These are phyloP conservation scores for Dactylellina sp. DNA, from an alignment of 2,329 filamentous ascomycete genomes.

Conservation along the genomic window DNA sequence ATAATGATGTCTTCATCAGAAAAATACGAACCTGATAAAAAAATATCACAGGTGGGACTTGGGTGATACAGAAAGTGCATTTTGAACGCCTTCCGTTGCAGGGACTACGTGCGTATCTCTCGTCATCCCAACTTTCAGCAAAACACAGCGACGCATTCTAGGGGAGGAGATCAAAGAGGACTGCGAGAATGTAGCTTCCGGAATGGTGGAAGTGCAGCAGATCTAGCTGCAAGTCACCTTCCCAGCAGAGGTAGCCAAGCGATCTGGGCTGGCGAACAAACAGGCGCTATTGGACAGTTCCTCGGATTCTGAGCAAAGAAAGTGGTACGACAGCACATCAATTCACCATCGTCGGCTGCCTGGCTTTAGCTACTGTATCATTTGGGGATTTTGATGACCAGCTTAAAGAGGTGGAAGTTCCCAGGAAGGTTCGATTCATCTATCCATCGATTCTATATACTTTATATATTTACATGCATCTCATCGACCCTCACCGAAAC, in stretches of 20 bases:
- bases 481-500: not conserved
- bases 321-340: constrained; percentile 26
- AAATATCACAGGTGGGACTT: too few relatives aligned
- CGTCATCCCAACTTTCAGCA: constrained; percentile 25
- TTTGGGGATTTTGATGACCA: constrained; percentile 6
- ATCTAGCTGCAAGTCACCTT: constrained; percentile 40
- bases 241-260: constrained; percentile 37
- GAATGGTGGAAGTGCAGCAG: constrained; percentile 45
- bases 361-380: constrained; percentile 15
- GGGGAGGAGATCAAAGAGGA: not conserved
- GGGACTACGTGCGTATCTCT: constrained; percentile 16
- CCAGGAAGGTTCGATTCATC: not conserved
- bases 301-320: constrained; percentile 10
- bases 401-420: constrained; percentile 18
- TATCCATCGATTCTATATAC: not conserved
- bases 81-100: constrained; percentile 30
- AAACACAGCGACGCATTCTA: constrained; percentile 13
- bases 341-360: constrained; percentile 17
- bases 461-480: too few relatives aligned
- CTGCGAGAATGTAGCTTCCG: constrained; percentile 46
- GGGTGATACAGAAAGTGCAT: constrained; percentile 7
- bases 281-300: constrained; percentile 6
- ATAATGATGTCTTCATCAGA: too few relatives aligned
- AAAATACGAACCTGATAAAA: too few relatives aligned
- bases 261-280: constrained; percentile 8